Evolutionary conservation across 1,284 basidiomycete species (phyloP).

Genomic region (Apiotrichum akiyoshidainum): DNA sequence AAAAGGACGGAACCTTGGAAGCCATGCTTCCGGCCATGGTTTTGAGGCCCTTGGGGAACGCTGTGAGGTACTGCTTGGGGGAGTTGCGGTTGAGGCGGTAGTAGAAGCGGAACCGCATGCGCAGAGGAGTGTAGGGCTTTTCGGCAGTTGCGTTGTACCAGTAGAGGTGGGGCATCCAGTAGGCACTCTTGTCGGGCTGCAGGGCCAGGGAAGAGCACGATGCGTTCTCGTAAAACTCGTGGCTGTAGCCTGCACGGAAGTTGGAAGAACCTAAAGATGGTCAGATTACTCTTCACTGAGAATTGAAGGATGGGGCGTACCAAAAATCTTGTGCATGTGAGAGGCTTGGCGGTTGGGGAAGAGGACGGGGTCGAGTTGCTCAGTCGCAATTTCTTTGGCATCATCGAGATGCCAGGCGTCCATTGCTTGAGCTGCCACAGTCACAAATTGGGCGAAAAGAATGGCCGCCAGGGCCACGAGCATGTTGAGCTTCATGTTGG

Average conservation of each 20-base stretch:
- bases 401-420: slow-evolving; percentile 20
- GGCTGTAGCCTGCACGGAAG: slow-evolving; percentile 20
- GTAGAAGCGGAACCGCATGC: slow-evolving; percentile 12
- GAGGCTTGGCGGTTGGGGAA: slow-evolving; percentile 15
- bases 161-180: slow-evolving; percentile 23
- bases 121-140: slow-evolving; percentile 17
- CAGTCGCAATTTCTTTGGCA: slow-evolving; percentile 7
- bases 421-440: not conserved
- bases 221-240: slow-evolving; percentile 7
- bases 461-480: no score
- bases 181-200: slow-evolving; percentile 22
- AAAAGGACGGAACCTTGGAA: not conserved
- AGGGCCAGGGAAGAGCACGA: slow-evolving; percentile 10
- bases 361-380: slow-evolving; percentile 22
- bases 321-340: slow-evolving; percentile 21
- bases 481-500: no score
- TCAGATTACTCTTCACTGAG: not conserved
- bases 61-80: slow-evolving; percentile 1
- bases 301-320: slow-evolving; percentile 1
- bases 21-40: slow-evolving; percentile 16
- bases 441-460: no score
- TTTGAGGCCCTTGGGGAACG: slow-evolving; percentile 21
- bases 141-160: slow-evolving; percentile 9
- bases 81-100: slow-evolving; percentile 11
- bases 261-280: slow-evolving; percentile 13